phyloP scores from a whole-genome alignment of 2,329 filamentous ascomycete genomes.

The Talaromyces sp. region DNA sequence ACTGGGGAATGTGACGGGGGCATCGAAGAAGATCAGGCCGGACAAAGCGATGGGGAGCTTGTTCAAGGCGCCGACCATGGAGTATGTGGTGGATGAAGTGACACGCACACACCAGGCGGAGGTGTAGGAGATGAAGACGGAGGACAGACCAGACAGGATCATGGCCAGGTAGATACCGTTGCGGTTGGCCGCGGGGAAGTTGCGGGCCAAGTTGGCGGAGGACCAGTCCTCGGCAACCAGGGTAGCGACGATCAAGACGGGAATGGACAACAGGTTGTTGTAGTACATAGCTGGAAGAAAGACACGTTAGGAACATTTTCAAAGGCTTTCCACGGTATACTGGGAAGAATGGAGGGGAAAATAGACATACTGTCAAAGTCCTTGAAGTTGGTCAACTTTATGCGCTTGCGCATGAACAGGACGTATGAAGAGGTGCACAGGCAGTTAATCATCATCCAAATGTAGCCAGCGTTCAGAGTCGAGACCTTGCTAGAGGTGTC shows the following conservation, averaged over 20 bases:
- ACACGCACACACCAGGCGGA: constrained; percentile 98
- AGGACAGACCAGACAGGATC: constrained; percentile 88
- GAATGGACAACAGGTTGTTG: constrained; percentile 97
- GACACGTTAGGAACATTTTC: not conserved
- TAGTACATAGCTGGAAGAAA: constrained; percentile 88
- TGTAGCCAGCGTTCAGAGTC: constrained; percentile 89
- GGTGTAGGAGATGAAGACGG: constrained; percentile 99
- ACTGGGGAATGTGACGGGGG: constrained; percentile 87
- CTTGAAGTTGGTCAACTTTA: constrained; percentile 99
- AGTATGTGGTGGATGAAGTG: constrained; percentile 96
- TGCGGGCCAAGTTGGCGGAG: constrained; percentile 74
- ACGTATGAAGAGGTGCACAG: constrained; percentile 90
- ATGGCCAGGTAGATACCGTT: constrained; percentile 83
- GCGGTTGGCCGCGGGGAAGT: constrained; percentile 83
- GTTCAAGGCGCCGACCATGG: constrained; percentile 97
- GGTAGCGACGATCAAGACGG: constrained; percentile 80
- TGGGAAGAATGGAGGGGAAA: not conserved
- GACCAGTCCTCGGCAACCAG: constrained; percentile 93
- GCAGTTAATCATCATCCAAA: constrained; percentile 98
- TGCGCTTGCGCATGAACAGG: constrained; percentile 93
- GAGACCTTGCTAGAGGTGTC: constrained; percentile 77
- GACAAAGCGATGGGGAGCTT: constrained; percentile 94
- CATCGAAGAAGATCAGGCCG: constrained; percentile 92
- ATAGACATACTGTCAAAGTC: constrained; percentile 90
- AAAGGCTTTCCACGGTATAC: constrained; percentile 23